Percentiles rank a stretch among this genome's conserved stretches.
Evolutionary conservation across 2,329 filamentous ascomycete genomes (phyloP).

Genomic region (Reticulascus tulasneorum): DNA sequence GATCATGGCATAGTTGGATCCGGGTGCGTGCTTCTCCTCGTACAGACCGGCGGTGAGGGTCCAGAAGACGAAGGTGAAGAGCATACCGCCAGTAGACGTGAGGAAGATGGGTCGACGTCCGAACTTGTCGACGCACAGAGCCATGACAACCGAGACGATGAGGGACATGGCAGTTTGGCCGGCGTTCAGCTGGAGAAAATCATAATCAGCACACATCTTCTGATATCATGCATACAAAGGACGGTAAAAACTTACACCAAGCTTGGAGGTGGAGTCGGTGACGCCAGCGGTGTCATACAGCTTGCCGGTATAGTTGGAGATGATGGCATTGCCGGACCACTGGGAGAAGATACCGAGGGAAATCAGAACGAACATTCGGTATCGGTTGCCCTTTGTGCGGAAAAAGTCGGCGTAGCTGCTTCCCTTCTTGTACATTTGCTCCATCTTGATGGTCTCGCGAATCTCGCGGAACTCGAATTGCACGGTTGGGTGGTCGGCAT

Average conservation of each 20-base stretch:
- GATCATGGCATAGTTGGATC: slow-evolving; percentile 38
- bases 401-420: slow-evolving; percentile 52
- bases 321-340: slow-evolving; percentile 57
- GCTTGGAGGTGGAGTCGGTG: slow-evolving; percentile 37
- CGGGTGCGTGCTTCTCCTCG: slow-evolving; percentile 31
- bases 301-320: slow-evolving; percentile 53
- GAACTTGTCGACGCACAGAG: slow-evolving; percentile 50
- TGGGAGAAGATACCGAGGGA: slow-evolving; percentile 57
- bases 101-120: slow-evolving; percentile 56
- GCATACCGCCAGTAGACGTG: slow-evolving; percentile 36
- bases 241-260: slow-evolving; percentile 26
- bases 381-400: slow-evolving; percentile 52
- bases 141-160: slow-evolving; percentile 47
- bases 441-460: slow-evolving; percentile 51
- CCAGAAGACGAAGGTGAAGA: slow-evolving; percentile 48
- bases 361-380: slow-evolving; percentile 47
- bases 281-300: slow-evolving; percentile 53
- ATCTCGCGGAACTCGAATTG: slow-evolving; percentile 59
- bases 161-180: slow-evolving; percentile 49
- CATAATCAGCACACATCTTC: slow-evolving; percentile 23
- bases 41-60: slow-evolving; percentile 42
- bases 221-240: too few relatives aligned
- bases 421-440: slow-evolving; percentile 41
- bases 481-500: slow-evolving; percentile 42
- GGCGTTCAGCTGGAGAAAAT: slow-evolving; percentile 22